phyloP scores from a whole-genome alignment of 2,329 filamentous ascomycete species.

The Microsporum audouinii region DNA sequence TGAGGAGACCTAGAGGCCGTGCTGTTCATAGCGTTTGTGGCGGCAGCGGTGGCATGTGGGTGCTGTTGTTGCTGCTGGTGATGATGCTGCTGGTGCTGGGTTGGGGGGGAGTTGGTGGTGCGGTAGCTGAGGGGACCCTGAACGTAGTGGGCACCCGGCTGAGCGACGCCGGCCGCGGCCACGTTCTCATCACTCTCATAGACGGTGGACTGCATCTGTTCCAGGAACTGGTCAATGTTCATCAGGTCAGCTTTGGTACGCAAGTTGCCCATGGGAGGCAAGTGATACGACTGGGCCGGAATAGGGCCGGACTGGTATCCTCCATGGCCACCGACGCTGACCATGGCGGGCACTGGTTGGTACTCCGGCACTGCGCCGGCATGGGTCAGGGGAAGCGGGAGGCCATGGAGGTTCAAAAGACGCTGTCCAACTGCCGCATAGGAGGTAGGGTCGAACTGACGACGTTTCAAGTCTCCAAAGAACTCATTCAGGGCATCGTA shows the following conservation, averaged over 20 bases:
- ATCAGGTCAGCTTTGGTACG: constrained; percentile 88
- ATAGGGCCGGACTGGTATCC: constrained; percentile 48
- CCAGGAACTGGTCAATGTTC: constrained; percentile 87
- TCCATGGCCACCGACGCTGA: constrained; percentile 44
- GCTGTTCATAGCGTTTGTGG: constrained; percentile 25
- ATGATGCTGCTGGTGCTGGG: constrained; percentile 24
- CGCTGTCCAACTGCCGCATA: constrained; percentile 86
- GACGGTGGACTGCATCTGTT: constrained; percentile 90
- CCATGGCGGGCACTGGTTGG: constrained; percentile 41
- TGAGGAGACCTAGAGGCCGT: constrained; percentile 34
- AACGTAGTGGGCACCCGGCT: constrained; percentile 58
- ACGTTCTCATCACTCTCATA: constrained; percentile 84
- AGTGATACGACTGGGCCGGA: constrained; percentile 67
- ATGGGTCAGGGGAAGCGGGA: constrained; percentile 51
- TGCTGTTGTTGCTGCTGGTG: background rate
- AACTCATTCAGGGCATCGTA: constrained; percentile 87
- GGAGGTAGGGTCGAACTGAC: constrained; percentile 76
- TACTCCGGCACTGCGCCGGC: constrained; percentile 42
- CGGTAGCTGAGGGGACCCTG: constrained; percentile 43
- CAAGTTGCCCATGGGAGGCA: constrained; percentile 76
- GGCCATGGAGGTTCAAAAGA: constrained; percentile 66
- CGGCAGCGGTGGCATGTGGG: constrained; percentile 28
- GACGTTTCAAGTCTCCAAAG: constrained; percentile 84
- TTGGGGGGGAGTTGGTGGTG: constrained; percentile 46
- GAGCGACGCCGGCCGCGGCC: constrained; percentile 64